Conservation (phyloP, 2,329 filamentous ascomycete genomes). For the Fusarium mangiferae region DNA sequence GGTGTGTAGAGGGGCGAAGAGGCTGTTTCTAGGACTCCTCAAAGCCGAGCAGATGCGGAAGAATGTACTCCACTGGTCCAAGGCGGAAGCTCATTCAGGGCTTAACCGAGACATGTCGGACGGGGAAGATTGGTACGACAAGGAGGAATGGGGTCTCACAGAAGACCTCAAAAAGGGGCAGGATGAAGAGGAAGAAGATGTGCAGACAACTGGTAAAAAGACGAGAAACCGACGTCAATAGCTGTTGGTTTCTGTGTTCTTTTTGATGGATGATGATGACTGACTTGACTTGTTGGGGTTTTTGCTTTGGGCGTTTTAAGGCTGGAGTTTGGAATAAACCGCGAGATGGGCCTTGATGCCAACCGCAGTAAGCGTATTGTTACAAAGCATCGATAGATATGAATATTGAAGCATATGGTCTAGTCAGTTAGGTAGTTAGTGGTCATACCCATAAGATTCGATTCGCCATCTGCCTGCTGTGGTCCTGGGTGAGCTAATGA, state of each 20-base stretch:
- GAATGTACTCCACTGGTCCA: slow-evolving; percentile 78
- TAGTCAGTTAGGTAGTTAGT: not conserved
- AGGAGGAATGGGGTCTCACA: slow-evolving; percentile 79
- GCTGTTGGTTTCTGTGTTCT: not conserved
- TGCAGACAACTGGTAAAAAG: slow-evolving; percentile 67
- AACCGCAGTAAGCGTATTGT: slow-evolving; percentile 32
- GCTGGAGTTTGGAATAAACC: slow-evolving; percentile 28
- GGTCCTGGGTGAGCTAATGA: not conserved
- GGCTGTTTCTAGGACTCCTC: slow-evolving; percentile 76
- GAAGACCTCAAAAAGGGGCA: slow-evolving; percentile 84
- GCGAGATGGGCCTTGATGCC: slow-evolving; percentile 34
- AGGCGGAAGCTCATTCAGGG: slow-evolving; percentile 78
- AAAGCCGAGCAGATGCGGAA: slow-evolving; percentile 77
- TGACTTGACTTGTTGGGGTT: slow-evolving; percentile 29
- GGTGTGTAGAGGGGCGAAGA: slow-evolving; percentile 75
- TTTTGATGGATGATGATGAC: slow-evolving; percentile 41
- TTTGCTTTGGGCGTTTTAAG: slow-evolving; percentile 36
- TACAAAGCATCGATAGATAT: slow-evolving; percentile 17
- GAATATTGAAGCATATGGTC: slow-evolving; percentile 12
- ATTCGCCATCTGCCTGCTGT: not conserved
- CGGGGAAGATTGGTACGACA: slow-evolving; percentile 90
- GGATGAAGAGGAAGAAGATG: slow-evolving; percentile 84
- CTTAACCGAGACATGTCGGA: slow-evolving; percentile 81
- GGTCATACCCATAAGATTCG: not conserved
- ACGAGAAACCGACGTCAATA: slow-evolving; percentile 63